Evolutionary conservation across 2,329 filamentous ascomycete genomes (phyloP).

Genomic region (Ophiosphaerella korrae): DNA sequence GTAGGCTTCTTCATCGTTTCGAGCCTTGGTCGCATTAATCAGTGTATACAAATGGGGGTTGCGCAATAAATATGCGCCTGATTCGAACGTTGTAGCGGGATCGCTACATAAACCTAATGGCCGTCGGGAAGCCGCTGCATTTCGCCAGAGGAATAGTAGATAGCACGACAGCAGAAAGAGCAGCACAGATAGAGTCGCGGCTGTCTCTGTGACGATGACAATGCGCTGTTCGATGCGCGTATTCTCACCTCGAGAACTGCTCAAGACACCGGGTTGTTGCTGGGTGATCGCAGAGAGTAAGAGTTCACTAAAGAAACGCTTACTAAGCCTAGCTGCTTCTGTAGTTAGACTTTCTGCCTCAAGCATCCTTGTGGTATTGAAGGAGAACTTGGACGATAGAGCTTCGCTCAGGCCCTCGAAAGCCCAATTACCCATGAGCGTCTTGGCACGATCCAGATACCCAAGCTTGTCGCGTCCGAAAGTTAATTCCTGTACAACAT

Average conservation of each 20-base stretch:
- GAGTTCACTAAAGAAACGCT: constrained; percentile 22
- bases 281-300: constrained; percentile 12
- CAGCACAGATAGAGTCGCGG: constrained; percentile 14
- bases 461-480: neutral
- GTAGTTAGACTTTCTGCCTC: neutral
- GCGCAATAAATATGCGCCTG: no score
- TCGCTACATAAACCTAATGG: neutral
- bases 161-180: constrained; percentile 12
- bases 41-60: no score
- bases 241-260: constrained; percentile 2
- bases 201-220: constrained; percentile 17
- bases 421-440: no score
- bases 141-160: constrained; percentile 6
- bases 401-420: neutral
- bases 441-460: no score
- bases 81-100: neutral
- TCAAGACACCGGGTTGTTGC: neutral
- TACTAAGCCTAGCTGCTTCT: constrained; percentile 10
- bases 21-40: no score
- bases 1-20: no score
- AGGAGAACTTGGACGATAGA: neutral
- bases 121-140: constrained; percentile 1
- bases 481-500: constrained; percentile 2
- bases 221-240: constrained; percentile 13
- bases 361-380: neutral